These are phyloP conservation scores for Leishmania aethiopica DNA, from an alignment of 208 protist genomes.

Conservation along the genomic window DNA sequence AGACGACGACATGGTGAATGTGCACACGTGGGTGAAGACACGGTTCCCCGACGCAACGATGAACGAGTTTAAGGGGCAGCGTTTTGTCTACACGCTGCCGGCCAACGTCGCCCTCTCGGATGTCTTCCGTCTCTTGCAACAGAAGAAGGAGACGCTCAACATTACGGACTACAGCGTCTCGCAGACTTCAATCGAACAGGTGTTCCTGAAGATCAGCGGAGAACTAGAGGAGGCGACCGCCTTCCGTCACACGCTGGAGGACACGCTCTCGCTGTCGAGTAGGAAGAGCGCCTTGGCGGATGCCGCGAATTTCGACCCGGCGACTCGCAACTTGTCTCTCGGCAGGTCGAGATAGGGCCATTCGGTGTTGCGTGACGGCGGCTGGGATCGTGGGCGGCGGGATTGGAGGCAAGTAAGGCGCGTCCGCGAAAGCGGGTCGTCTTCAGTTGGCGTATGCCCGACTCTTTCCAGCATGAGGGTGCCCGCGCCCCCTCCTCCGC, in stretches of 20 bases:
- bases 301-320: neutral
- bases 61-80: slow-evolving; percentile 43
- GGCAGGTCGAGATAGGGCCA: neutral
- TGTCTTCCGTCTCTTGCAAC: slow-evolving; percentile 46
- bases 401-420: neutral
- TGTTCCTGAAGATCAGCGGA: slow-evolving; percentile 78
- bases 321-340: slow-evolving; percentile 2
- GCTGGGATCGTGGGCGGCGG: no score
- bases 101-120: slow-evolving; percentile 33
- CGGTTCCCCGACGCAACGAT: slow-evolving; percentile 35
- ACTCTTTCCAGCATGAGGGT: neutral
- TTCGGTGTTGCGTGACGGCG: neutral
- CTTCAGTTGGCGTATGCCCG: neutral
- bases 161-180: slow-evolving; percentile 82
- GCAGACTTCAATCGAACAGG: slow-evolving; percentile 86
- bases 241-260: slow-evolving; percentile 4
- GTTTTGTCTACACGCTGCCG: slow-evolving; percentile 56
- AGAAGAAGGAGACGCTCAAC: slow-evolving; percentile 30
- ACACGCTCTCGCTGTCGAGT: neutral
- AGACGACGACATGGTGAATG: slow-evolving; percentile 9
- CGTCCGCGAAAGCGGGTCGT: neutral
- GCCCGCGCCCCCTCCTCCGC: neutral
- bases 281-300: neutral
- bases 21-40: slow-evolving; percentile 48
- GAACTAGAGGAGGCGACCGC: slow-evolving; percentile 38